phyloP scores from a whole-genome alignment of 306 rosid genomes.

The Castanea sativa region DNA sequence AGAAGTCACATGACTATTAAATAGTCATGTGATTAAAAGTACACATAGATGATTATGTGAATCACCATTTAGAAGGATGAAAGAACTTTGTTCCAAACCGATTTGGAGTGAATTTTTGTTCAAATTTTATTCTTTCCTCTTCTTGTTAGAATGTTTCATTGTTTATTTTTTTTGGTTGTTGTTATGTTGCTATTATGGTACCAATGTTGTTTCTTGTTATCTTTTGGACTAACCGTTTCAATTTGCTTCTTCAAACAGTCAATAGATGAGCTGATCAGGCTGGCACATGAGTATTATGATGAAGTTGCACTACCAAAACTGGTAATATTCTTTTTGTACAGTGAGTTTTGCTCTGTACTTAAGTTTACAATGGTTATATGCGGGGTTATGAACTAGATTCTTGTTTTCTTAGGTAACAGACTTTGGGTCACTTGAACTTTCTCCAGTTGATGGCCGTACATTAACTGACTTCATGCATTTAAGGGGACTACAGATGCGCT shows the following conservation, averaged over 20 bases:
- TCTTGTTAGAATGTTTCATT: not conserved
- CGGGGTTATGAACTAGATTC: conserved; percentile 28
- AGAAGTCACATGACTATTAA: too few relatives aligned
- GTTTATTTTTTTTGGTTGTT: too few relatives aligned
- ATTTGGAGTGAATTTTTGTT: too few relatives aligned
- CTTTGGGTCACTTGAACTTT: conserved; percentile 95
- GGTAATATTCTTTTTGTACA: conserved; percentile 44
- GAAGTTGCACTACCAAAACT: conserved; percentile 91
- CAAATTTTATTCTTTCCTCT: not conserved
- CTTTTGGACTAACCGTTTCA: conserved; percentile 17
- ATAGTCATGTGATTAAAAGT: too few relatives aligned
- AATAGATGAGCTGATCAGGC: conserved; percentile 61
- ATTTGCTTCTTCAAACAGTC: conserved; percentile 57
- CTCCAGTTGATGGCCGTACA: conserved; percentile 98
- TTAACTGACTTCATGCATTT: conserved; percentile 97
- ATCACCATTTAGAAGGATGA: too few relatives aligned
- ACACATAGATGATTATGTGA: too few relatives aligned
- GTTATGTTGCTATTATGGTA: not conserved
- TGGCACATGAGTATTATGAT: conserved; percentile 80
- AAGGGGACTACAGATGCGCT: conserved; percentile 81
- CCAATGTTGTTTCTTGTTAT: not conserved
- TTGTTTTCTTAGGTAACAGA: conserved; percentile 65
- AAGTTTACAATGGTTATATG: conserved; percentile 11
- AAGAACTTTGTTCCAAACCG: too few relatives aligned
- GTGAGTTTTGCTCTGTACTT: not conserved